These are phyloP conservation scores for Croton setiger DNA, from an alignment of 441 rosid genomes.

Conservation along the genomic window DNA sequence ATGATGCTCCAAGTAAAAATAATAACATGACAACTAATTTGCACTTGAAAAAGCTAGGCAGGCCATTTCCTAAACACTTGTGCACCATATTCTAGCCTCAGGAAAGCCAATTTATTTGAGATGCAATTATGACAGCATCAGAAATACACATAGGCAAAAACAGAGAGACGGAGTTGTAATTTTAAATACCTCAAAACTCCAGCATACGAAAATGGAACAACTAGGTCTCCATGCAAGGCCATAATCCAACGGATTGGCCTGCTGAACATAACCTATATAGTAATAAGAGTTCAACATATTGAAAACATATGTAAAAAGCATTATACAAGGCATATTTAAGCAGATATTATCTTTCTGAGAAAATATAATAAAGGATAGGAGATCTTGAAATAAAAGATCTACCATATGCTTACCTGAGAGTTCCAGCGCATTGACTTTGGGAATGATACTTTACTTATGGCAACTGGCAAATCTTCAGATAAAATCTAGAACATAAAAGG, in stretches of 20 bases:
- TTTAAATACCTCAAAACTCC: constrained; percentile 71
- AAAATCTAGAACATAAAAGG: constrained; percentile 58
- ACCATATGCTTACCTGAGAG: constrained; percentile 54
- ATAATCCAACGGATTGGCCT: constrained; percentile 96
- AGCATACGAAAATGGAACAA: constrained; percentile 84
- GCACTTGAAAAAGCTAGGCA: neutral
- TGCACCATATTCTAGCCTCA: neutral
- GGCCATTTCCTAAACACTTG: neutral
- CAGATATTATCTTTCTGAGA: neutral
- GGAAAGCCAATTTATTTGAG: neutral
- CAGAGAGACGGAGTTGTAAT: constrained; percentile 20
- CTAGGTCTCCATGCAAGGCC: constrained; percentile 83
- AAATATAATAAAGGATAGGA: neutral
- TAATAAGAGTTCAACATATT: constrained; percentile 2
- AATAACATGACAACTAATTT: neutral
- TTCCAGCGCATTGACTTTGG: constrained; percentile 98
- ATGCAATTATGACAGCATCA: neutral
- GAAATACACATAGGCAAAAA: neutral
- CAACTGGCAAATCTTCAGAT: constrained; percentile 73
- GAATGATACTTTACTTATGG: constrained; percentile 75
- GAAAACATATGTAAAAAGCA: constrained; percentile 2
- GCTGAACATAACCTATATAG: constrained; percentile 73
- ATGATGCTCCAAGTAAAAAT: too few relatives aligned
- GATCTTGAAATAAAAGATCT: constrained; percentile 12
- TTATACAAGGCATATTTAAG: neutral